phyloP scores from a whole-genome alignment of 768 basidiomycete genomes.

The Lactarius tabidus region DNA sequence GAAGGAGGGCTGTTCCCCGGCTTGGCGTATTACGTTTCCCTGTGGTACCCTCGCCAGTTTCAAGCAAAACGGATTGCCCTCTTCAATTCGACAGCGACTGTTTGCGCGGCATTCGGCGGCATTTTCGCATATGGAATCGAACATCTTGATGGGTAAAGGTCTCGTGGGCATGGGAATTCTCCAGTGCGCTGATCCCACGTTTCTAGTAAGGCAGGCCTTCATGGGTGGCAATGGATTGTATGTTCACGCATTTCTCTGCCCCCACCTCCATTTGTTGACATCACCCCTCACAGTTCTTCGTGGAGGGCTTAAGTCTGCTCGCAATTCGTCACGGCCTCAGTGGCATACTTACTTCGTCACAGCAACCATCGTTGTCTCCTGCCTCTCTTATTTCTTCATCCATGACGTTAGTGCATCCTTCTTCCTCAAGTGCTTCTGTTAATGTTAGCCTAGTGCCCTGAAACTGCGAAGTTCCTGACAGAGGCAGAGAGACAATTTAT shows the following conservation, averaged over 20 bases:
- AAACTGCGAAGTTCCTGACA: slow-evolving; percentile 43
- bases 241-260: slow-evolving; percentile 26
- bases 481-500: slow-evolving; percentile 34
- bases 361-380: slow-evolving; percentile 37
- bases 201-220: slow-evolving; percentile 29
- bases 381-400: slow-evolving; percentile 39
- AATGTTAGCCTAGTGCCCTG: slow-evolving; percentile 34
- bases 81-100: slow-evolving; percentile 62
- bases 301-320: slow-evolving; percentile 40
- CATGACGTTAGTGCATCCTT: slow-evolving; percentile 33
- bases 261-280: background rate
- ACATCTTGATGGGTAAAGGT: slow-evolving; percentile 41
- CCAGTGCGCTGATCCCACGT: slow-evolving; percentile 7
- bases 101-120: slow-evolving; percentile 49
- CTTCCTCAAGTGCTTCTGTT: background rate
- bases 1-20: slow-evolving; percentile 43
- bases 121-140: slow-evolving; percentile 46
- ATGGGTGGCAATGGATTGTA: slow-evolving; percentile 50
- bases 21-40: slow-evolving; percentile 44
- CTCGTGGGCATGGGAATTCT: background rate
- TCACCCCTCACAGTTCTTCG: slow-evolving; percentile 36
- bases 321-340: background rate
- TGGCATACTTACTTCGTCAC: background rate
- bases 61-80: slow-evolving; percentile 55
- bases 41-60: slow-evolving; percentile 60